Evolutionary conservation across 345 rosid genomes (phyloP).

Genomic region (Erucastrum elatum): DNA sequence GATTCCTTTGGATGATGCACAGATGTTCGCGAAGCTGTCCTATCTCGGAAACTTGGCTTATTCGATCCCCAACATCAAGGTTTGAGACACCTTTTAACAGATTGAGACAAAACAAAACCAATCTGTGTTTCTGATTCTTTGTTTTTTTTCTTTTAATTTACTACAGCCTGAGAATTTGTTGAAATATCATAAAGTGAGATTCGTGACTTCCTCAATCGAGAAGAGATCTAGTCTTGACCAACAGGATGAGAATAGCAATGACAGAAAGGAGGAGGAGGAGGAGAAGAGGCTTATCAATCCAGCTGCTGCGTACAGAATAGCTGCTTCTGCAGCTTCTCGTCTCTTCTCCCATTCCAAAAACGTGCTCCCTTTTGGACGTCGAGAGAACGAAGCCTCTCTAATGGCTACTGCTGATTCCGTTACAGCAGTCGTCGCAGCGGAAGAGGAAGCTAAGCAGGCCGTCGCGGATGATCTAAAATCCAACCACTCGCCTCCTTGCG

Average conservation of each 20-base stretch:
- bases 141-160: not conserved
- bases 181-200: constrained; percentile 54
- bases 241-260: constrained; percentile 40
- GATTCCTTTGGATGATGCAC: constrained; percentile 67
- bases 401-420: constrained; percentile 93
- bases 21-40: constrained; percentile 75
- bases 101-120: not conserved
- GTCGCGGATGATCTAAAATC: constrained; percentile 91
- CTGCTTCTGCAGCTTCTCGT: constrained; percentile 88
- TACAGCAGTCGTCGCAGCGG: constrained; percentile 93
- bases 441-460: constrained; percentile 96
- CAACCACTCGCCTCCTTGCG: constrained; percentile 73
- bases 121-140: not conserved
- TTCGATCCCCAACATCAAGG: constrained; percentile 75
- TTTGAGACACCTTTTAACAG: not conserved
- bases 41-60: constrained; percentile 80
- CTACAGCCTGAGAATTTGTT: constrained; percentile 63
- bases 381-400: constrained; percentile 52
- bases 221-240: constrained; percentile 46
- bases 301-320: constrained; percentile 73
- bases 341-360: constrained; percentile 65
- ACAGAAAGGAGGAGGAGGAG: not conserved
- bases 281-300: constrained; percentile 53
- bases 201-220: constrained; percentile 71
- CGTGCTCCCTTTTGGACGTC: constrained; percentile 57